phyloP scores from a whole-genome alignment of 345 rosid genomes.

The Hibiscus syriacus region DNA sequence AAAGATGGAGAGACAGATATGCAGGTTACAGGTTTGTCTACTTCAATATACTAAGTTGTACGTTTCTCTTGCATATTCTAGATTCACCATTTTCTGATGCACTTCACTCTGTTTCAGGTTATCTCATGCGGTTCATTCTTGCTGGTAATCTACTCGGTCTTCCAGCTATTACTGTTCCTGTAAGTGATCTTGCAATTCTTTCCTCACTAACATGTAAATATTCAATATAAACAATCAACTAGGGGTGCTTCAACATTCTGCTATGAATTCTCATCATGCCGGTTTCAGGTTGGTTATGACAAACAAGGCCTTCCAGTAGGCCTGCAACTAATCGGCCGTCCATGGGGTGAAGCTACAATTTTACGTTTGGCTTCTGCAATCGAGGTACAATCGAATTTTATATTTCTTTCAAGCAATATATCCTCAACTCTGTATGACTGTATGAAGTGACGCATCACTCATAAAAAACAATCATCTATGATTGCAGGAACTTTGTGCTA shows the following conservation, averaged over 20 bases:
- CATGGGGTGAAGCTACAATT: conserved; percentile 82
- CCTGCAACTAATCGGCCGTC: conserved; percentile 67
- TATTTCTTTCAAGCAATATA: neutral
- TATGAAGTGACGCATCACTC: neutral
- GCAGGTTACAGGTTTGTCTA: conserved; percentile 53
- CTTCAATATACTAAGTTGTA: neutral
- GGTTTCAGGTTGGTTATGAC: conserved; percentile 67
- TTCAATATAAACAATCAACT: neutral
- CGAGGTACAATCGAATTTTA: conserved; percentile 35
- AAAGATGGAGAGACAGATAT: conserved; percentile 67
- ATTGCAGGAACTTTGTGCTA: conserved; percentile 49
- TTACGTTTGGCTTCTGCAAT: conserved; percentile 63
- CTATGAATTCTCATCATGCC: neutral
- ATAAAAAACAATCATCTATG: neutral
- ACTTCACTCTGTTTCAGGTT: conserved; percentile 29
- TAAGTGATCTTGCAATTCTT: conserved; percentile 23
- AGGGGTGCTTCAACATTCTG: neutral
- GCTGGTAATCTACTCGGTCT: conserved; percentile 75
- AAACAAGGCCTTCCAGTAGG: conserved; percentile 88
- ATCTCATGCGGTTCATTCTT: conserved; percentile 60
- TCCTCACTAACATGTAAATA: neutral
- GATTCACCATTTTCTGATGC: neutral
- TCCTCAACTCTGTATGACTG: neutral
- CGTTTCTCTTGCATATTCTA: neutral
- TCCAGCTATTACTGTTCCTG: conserved; percentile 82